phyloP scores from a whole-genome alignment of 176 grass and related monocot species.

The Raddia guianensis region DNA sequence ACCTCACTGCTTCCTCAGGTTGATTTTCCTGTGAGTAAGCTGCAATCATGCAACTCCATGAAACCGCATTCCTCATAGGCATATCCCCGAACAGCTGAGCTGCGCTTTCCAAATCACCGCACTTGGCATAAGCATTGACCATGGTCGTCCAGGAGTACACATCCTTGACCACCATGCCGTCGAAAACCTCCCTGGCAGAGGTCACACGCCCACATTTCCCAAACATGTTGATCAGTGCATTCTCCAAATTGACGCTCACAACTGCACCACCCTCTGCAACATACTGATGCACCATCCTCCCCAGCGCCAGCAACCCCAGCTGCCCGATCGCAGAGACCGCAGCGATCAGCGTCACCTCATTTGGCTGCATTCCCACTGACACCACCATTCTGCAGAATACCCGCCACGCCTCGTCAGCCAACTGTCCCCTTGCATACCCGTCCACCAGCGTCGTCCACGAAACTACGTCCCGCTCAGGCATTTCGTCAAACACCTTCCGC shows the following conservation, averaged over 20 bases:
- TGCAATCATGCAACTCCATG: slow-evolving; percentile 74
- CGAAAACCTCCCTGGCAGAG: slow-evolving; percentile 60
- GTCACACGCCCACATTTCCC: slow-evolving; percentile 52
- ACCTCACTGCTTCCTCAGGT: slow-evolving; percentile 46
- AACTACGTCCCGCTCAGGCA: slow-evolving; percentile 56
- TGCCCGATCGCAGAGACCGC: slow-evolving; percentile 52
- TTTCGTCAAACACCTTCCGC: slow-evolving; percentile 49
- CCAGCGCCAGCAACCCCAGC: slow-evolving; percentile 42
- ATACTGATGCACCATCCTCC: slow-evolving; percentile 43
- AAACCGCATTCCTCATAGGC: slow-evolving; percentile 58
- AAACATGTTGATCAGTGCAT: slow-evolving; percentile 62
- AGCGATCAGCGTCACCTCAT: slow-evolving; percentile 53
- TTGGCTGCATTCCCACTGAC: slow-evolving; percentile 11
- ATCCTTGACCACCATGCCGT: slow-evolving; percentile 52
- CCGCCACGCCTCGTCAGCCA: slow-evolving; percentile 46
- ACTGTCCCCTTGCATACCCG: slow-evolving; percentile 17
- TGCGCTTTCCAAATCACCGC: slow-evolving; percentile 50
- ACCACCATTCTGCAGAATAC: slow-evolving; percentile 64
- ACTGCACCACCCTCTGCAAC: slow-evolving; percentile 17
- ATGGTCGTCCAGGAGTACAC: slow-evolving; percentile 73
- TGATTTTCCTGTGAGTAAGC: slow-evolving; percentile 54
- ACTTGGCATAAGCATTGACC: slow-evolving; percentile 59
- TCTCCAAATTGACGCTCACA: slow-evolving; percentile 41
- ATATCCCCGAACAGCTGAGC: slow-evolving; percentile 46
- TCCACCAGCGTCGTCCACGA: slow-evolving; percentile 76